These are phyloP conservation scores for Leptodontidium sp. DNA, from an alignment of 2,329 filamentous ascomycete species.

Conservation along the genomic window DNA sequence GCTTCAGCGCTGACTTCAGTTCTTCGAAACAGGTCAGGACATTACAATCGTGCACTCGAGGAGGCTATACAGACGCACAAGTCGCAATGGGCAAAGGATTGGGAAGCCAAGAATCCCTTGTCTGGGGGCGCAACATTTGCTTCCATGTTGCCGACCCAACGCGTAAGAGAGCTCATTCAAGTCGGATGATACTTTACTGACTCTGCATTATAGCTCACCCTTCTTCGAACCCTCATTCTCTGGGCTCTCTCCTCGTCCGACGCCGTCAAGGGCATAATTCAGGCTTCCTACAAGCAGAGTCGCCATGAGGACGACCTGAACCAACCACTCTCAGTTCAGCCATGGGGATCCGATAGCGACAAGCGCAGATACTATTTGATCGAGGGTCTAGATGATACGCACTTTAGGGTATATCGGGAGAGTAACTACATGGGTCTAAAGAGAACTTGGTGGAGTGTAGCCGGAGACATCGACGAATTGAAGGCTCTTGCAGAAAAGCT, in stretches of 20 bases:
- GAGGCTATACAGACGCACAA: conserved; percentile 88
- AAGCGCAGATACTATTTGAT: conserved; percentile 94
- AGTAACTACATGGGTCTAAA: conserved; percentile 82
- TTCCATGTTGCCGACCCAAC: conserved; percentile 80
- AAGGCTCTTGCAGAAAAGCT: conserved; percentile 79
- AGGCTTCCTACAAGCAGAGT: conserved; percentile 86
- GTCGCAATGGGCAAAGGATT: conserved; percentile 85
- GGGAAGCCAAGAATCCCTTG: conserved; percentile 85
- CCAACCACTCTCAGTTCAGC: conserved; percentile 86
- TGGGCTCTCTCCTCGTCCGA: conserved; percentile 94
- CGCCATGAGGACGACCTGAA: conserved; percentile 82
- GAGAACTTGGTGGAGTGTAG: conserved; percentile 90
- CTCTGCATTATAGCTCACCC: conserved; percentile 68
- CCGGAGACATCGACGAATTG: conserved; percentile 88
- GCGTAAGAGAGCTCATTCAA: conserved; percentile 62
- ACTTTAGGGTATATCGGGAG: conserved; percentile 93
- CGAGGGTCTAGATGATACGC: conserved; percentile 92
- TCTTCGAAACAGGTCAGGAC: conserved; percentile 72
- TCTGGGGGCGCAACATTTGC: conserved; percentile 82
- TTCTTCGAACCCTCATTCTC: conserved; percentile 82
- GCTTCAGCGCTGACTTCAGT: conserved; percentile 36
- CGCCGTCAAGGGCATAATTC: conserved; percentile 79
- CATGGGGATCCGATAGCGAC: conserved; percentile 89
- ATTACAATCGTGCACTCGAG: conserved; percentile 92
- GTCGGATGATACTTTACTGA: conserved; percentile 5